Evolutionary conservation across 331 rosid genomes (phyloP).

Genomic region (Acacia concinna): DNA sequence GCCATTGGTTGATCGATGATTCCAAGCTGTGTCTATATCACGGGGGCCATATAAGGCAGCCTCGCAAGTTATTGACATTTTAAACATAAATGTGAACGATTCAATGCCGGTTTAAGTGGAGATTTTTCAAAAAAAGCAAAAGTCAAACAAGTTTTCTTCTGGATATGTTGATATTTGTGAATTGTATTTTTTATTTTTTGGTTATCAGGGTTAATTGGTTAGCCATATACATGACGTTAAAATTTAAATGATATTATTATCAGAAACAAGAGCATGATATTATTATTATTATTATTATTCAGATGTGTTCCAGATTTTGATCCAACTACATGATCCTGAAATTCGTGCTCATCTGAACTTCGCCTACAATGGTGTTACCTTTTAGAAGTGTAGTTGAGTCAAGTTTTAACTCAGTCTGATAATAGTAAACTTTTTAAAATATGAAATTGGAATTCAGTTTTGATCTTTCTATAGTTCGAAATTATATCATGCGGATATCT

Average conservation of each 20-base stretch:
- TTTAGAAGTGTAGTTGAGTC: not conserved
- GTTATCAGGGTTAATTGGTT: not conserved
- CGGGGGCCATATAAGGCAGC: not conserved
- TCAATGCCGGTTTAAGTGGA: not conserved
- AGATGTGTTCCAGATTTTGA: not conserved
- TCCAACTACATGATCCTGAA: not conserved
- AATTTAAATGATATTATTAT: not conserved
- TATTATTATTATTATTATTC: not conserved
- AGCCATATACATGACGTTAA: not conserved
- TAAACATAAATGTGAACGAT: not conserved
- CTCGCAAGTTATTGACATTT: not conserved
- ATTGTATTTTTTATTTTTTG: not conserved
- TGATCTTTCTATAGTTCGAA: not conserved
- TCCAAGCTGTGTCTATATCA: conserved; percentile 8
- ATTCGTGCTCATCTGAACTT: not conserved
- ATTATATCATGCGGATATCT: not conserved
- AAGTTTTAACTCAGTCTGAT: not conserved
- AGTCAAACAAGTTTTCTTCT: not conserved
- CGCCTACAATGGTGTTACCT: not conserved
- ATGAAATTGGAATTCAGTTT: not conserved
- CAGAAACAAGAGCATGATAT: not conserved
- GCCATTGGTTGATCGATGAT: not conserved
- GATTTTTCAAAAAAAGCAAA: not conserved
- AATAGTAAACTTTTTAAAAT: not conserved
- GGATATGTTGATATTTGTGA: not conserved